Conservation (phyloP, 179 eudicot species). For the Silene noctiflora region DNA sequence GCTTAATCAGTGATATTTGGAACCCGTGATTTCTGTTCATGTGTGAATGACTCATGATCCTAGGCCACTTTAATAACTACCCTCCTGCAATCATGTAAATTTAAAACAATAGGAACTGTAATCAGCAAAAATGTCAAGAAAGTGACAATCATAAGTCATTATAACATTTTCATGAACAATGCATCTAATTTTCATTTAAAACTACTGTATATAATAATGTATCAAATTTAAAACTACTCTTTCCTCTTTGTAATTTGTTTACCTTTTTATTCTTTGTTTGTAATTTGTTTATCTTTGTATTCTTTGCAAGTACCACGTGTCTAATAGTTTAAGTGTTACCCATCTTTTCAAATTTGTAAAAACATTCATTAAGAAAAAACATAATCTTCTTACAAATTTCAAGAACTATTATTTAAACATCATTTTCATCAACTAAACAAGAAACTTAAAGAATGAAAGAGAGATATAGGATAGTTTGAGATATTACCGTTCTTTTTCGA, state of each 20-base stretch:
- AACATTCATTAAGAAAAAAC: not conserved
- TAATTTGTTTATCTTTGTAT: too few species aligned
- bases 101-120: not conserved
- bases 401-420: too few species aligned
- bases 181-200: not conserved
- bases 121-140: not conserved
- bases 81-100: not conserved
- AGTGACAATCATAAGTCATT: not conserved
- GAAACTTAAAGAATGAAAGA: too few species aligned
- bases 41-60: slow-evolving; percentile 13
- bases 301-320: too few species aligned
- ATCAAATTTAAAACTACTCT: too few species aligned
- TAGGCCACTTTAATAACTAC: too few species aligned
- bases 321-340: too few species aligned
- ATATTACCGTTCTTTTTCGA: not conserved
- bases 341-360: too few species aligned
- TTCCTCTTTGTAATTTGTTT: too few species aligned
- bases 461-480: not conserved
- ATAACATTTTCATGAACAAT: not conserved
- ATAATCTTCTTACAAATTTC: too few species aligned
- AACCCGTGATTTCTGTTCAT: not conserved
- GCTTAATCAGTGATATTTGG: slow-evolving; percentile 13
- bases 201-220: not conserved
- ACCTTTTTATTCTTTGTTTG: too few species aligned
- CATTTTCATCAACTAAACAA: too few species aligned